Evolutionary conservation across 129 eudicot species (phyloP), one percentile per base, ranked within the genome.

Genomic region (Saposhnikovia divaricata): DNA sequence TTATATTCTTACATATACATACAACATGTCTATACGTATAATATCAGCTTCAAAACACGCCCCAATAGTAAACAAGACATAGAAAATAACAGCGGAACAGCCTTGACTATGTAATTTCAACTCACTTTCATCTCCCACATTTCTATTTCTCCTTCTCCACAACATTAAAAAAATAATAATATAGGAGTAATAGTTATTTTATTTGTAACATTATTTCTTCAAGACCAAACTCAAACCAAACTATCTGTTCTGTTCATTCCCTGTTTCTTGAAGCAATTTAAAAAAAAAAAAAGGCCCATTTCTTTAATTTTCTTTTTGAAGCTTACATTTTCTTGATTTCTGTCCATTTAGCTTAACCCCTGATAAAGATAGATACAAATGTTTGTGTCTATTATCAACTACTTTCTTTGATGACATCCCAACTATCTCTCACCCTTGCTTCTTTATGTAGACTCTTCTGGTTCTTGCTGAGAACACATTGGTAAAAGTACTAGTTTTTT

Each of bases 201-300:
- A 9, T 44, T 44, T 6, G 8, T 40, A 44, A 44, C 47, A 9
- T 9, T 12, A 44, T 9, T 44, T 31, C 7, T 15, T 82, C 77
- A 85, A 80, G 82, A 70, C 81, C 83, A 79, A 82, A 80, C 77
- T 75, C 80, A 77, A 82, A 72, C 87, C 76, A 12, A 68, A 68
- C 73, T 68, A 68, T 0, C 65, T 21, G 9, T 31, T 43, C 51
- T 34, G 37, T 34, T 34, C 37, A 66, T 69, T 69, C 40, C 83
- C 86, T 84, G 40, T 86, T 72, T 86, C 88, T 89, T 86, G 81
- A 89, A 89, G 92, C 92, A 89, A 86, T 80, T 75, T 61, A 70
- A 72, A 82, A 78, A 14, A 38, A 34, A 0, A 34, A n/a, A n/a
- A n/a, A n/a, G n/a, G 1, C 81, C 80, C 78, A 73, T 81, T 61